Conservation (phyloP, 805 yeast genomes). For the Torulaspora maleeae region DNA sequence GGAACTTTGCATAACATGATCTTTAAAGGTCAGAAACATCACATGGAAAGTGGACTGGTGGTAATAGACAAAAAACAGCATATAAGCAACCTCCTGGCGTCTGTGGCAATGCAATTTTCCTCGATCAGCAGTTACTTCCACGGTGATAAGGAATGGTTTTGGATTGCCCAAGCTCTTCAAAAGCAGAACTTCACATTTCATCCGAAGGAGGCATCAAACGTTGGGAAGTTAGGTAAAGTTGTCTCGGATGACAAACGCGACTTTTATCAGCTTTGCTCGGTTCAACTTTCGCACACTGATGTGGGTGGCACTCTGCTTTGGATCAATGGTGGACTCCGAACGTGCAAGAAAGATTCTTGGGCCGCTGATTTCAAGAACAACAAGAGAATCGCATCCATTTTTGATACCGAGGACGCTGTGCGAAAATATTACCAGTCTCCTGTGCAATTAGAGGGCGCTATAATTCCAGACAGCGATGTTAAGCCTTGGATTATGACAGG, state of each 20-base stretch:
- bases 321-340: slow-evolving; percentile 33
- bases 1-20: slow-evolving; percentile 8
- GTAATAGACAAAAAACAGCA: slow-evolving; percentile 29
- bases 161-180: slow-evolving; percentile 32
- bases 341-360: slow-evolving; percentile 26
- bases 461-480: slow-evolving; percentile 8
- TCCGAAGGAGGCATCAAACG: slow-evolving; percentile 24
- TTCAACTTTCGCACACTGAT: slow-evolving; percentile 32
- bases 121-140: slow-evolving; percentile 20
- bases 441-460: slow-evolving; percentile 10
- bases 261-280: slow-evolving; percentile 24
- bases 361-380: slow-evolving; percentile 7
- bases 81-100: slow-evolving; percentile 22
- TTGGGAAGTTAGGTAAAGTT: slow-evolving; percentile 18
- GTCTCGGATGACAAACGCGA: slow-evolving; percentile 2
- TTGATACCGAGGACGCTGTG: slow-evolving; percentile 8
- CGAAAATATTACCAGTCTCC: slow-evolving; percentile 12
- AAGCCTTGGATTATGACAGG: slow-evolving; percentile 7
- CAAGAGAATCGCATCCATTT: slow-evolving; percentile 6
- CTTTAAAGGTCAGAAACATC: slow-evolving; percentile 20
- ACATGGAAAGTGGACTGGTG: slow-evolving; percentile 40
- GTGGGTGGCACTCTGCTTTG: slow-evolving; percentile 25
- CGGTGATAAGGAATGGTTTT: slow-evolving; percentile 34
- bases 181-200: slow-evolving; percentile 23
- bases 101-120: slow-evolving; percentile 20